Percentiles rank a stretch among this genome's conserved stretches.
Conservation (phyloP, 2,329 filamentous ascomycete genomes). For the Claviceps maximensis region DNA sequence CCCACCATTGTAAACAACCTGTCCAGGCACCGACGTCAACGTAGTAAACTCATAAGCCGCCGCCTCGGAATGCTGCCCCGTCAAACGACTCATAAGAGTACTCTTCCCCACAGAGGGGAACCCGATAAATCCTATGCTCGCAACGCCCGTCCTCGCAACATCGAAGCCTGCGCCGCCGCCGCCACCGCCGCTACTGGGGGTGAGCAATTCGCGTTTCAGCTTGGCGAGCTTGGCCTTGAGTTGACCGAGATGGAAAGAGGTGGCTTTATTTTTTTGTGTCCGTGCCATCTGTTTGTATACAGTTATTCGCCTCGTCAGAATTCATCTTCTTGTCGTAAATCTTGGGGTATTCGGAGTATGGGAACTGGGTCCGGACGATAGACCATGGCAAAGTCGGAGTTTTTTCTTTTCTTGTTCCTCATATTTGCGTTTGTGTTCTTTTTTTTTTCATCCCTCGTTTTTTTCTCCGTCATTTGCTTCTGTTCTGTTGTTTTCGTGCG, state of each 20-base stretch:
- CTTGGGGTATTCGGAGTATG: not conserved
- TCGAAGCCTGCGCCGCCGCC: constrained; percentile 86
- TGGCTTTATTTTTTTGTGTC: constrained; percentile 96
- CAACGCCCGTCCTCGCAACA: constrained; percentile 93
- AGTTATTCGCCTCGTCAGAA: not conserved
- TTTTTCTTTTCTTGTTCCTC: not conserved
- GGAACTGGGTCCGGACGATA: too few relatives aligned
- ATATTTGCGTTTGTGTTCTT: not conserved
- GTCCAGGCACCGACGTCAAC: constrained; percentile 89
- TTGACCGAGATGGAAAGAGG: constrained; percentile 86
- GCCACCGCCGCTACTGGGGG: constrained; percentile 53
- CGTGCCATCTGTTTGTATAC: constrained; percentile 59
- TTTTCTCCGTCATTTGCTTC: not conserved
- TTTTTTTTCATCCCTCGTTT: not conserved
- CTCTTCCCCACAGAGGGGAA: constrained; percentile 98
- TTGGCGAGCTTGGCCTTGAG: constrained; percentile 97
- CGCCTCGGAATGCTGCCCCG: constrained; percentile 91
- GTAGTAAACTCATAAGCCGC: constrained; percentile 99
- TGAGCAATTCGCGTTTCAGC: constrained; percentile 89
- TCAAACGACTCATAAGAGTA: constrained; percentile 89
- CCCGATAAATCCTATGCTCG: constrained; percentile 93
- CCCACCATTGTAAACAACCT: constrained; percentile 80
- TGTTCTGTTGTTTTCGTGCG: too few relatives aligned
- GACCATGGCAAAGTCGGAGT: not conserved
- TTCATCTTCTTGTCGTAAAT: not conserved